Base-by-base conservation (phyloP, 495 filamentous ascomycete species). In the Aspergillus kassunensis region DNA sequence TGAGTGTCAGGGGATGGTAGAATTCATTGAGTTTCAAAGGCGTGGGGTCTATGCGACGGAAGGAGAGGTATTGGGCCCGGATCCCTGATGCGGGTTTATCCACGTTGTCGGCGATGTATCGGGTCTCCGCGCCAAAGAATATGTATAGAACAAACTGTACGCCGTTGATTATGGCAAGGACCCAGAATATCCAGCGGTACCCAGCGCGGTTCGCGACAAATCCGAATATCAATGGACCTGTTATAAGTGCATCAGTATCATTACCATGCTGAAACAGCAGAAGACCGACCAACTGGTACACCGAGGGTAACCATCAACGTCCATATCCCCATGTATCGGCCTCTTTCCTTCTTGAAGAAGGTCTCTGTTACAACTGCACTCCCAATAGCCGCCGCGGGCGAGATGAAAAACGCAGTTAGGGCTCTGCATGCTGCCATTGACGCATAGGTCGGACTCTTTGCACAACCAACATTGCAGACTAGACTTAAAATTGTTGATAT, bases 101-200 rank as follows among this genome's bases (percentile, higher is more conserved):
- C n/a, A 56, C 53, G 13, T 54, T 53, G 34, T 58, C 47, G 24
- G 54, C 56, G 19, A 81, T 56, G 55, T 79, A 81, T 36, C 71
- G 76, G 12, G 80, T 78, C 58, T 83, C 80, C 0, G 78, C 74
- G 24, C 76, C 74, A n/a, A 82, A 63, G 69, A 81, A 74, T 25
- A 81, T 46, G 44, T 75, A 82, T 29, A 77, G 49, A 44, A 82
- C 64, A 40, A 81, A 72, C 48, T 82, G 79, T 21, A 61, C 70
- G 23, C 66, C 76, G 49, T 81, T 82, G 51, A 71, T 78, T 72
- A 74, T 79, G 10, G 72, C 67, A 7, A 67, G 60, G 37, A 77
- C 54, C 66, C 65, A 70, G 49, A 72, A 80, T 35, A 76, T 66
- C 58, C 64, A 69, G 27, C 62, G 53, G 61, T 73, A 77, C 2